A percentile compares a stretch with the other conserved stretches of the same genome.
Evolutionary conservation across 2,329 filamentous ascomycete species (phyloP).

Genomic region (Coleophoma cylindrospora): DNA sequence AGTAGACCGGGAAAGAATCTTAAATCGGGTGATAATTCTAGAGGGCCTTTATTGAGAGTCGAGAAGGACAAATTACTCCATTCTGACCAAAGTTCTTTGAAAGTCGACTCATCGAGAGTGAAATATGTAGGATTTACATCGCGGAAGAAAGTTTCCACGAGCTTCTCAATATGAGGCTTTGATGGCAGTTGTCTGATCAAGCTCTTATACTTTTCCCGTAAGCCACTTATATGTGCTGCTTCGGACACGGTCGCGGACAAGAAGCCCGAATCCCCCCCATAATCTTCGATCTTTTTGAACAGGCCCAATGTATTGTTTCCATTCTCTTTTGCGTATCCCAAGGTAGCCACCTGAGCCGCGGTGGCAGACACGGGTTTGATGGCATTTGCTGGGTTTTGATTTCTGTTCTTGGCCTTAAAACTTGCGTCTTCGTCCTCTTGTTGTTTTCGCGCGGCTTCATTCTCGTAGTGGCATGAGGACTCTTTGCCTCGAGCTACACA

Average conservation of each 20-base stretch:
- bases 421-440: constrained; percentile 20
- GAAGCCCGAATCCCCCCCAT: constrained; percentile 24
- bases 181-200: constrained; percentile 53
- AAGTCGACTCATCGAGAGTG: constrained; percentile 47
- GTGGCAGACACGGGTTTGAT: constrained; percentile 19
- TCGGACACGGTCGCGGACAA: constrained; percentile 12
- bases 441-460: constrained; percentile 23
- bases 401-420: constrained; percentile 10
- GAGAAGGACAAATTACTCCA: constrained; percentile 52
- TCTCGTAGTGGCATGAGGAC: constrained; percentile 52
- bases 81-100: constrained; percentile 43
- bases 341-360: constrained; percentile 25
- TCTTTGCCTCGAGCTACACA: constrained; percentile 53
- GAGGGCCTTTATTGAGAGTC: constrained; percentile 43
- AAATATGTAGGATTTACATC: constrained; percentile 57
- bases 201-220: constrained; percentile 52
- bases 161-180: constrained; percentile 46
- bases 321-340: constrained; percentile 47
- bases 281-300: constrained; percentile 47
- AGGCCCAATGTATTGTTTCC: constrained; percentile 49
- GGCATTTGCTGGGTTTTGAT: constrained; percentile 5
- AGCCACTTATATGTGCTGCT: constrained; percentile 32
- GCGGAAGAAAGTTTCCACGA: constrained; percentile 49
- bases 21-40: constrained; percentile 44
- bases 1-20: constrained; percentile 54